Evolutionary conservation across 345 rosid genomes (phyloP), one percentile per base, ranked within the genome.

Genomic region (Populus tremula): DNA sequence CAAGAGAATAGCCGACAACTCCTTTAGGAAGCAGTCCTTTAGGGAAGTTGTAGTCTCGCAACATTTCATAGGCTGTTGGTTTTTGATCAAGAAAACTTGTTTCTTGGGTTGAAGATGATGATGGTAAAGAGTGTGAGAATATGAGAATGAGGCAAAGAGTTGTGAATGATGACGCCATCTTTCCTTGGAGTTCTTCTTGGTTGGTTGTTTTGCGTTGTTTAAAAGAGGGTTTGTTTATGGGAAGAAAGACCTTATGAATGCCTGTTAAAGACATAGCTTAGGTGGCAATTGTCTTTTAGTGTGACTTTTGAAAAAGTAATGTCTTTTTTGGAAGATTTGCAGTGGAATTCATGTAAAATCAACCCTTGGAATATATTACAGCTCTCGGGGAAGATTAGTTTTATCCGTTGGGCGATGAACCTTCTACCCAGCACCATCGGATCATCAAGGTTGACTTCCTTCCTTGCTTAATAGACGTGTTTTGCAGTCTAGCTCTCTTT

Each of bases 21-120:
- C 92, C 94, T 62, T 82, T 79, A 5, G 92, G 94, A 8, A 91
- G 91, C 67, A 91, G 7, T 9, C 94, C 94, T 17, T 68, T 50
- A 3, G 94, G 94, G 70, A 91, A 85, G 77, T 85, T 47, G 82
- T 83, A 88, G 59, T 80, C 81, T 20, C 45, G 35, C 62, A 89
- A 82, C 41, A 87, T 17, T 27, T 89, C 90, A 70, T 91, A 91
- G n/a, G 86, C 92, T 72, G 82, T 39, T 11, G 70, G 50, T 23
- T 38, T 31, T 49, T 67, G 53, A 20, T 35, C 31, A 14, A 17
- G 36, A 13, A 67, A 27, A 14, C 29, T 27, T 17, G 67, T 27
- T 16, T 72, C 45, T 36, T 59, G 33, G 7, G 9, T 13, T 36
- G n/a, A 17, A 35, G 39, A 72, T 21, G 76, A 72, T 36, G 63